Evolutionary conservation across 441 rosid genomes (phyloP).

Genomic region (Syzygium syzygioides): DNA sequence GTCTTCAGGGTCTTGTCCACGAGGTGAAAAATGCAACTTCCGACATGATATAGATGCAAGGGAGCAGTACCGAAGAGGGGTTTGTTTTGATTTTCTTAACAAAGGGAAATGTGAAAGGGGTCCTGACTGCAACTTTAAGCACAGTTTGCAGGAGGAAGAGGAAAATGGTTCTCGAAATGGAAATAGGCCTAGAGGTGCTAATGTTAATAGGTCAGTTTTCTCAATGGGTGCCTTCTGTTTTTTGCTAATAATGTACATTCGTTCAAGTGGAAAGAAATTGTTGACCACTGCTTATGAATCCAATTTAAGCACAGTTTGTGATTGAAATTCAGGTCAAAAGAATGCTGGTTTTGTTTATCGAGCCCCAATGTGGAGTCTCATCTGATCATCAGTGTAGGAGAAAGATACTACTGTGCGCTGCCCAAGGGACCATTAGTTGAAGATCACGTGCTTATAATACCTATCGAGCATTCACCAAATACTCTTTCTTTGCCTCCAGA

Average conservation of each 20-base stretch:
- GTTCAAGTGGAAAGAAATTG: not conserved
- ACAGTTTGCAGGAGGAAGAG: conserved; percentile 58
- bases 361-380: conserved; percentile 81
- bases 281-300: not conserved
- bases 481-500: conserved; percentile 53
- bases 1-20: conserved; percentile 79
- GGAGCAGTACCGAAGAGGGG: conserved; percentile 83
- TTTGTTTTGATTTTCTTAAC: conserved; percentile 87
- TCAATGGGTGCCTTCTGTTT: not conserved
- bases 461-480: conserved; percentile 77
- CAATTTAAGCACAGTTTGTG: conserved; percentile 9
- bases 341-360: conserved; percentile 97
- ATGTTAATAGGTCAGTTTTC: conserved; percentile 43
- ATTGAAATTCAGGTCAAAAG: conserved; percentile 56
- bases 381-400: conserved; percentile 69
- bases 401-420: conserved; percentile 75
- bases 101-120: conserved; percentile 96
- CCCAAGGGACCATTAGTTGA: conserved; percentile 84
- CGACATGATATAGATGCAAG: conserved; percentile 71
- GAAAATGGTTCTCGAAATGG: conserved; percentile 34
- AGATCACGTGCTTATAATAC: conserved; percentile 70
- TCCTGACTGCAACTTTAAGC: conserved; percentile 89
- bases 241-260: not conserved
- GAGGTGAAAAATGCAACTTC: conserved; percentile 73
- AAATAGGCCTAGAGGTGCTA: conserved; percentile 41